phyloP scores from a whole-genome alignment of 73 alveolate species.

The Tetrahymena thermophila region DNA sequence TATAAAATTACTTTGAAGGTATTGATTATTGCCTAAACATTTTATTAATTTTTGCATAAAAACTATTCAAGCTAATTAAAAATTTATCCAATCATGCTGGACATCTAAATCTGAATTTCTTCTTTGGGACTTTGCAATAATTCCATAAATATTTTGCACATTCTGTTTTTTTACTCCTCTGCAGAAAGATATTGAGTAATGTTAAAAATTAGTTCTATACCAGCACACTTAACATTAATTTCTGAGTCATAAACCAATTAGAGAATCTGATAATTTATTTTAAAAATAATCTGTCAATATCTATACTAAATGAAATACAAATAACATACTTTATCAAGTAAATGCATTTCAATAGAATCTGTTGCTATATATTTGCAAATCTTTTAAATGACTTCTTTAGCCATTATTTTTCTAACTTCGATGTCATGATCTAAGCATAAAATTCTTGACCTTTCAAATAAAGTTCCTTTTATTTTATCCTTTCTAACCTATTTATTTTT shows the following conservation, averaged over 20 bases:
- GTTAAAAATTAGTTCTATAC: slow-evolving; percentile 22
- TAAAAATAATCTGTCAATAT: background rate
- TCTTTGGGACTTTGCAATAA: background rate
- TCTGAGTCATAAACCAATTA: slow-evolving; percentile 33
- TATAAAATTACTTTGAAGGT: background rate
- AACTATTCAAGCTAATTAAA: background rate
- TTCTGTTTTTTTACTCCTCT: slow-evolving; percentile 26
- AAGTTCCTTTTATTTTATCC: slow-evolving; percentile 25
- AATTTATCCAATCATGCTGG: slow-evolving; percentile 20
- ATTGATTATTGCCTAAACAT: background rate
- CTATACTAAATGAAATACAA: no score
- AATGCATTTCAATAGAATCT: slow-evolving; percentile 19
- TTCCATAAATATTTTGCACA: slow-evolving; percentile 25
- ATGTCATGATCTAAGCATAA: slow-evolving; percentile 32
- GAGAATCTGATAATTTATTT: background rate
- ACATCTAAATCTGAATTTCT: slow-evolving; percentile 17
- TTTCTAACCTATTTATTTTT: background rate
- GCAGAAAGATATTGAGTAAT: slow-evolving; percentile 20
- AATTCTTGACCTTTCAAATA: slow-evolving; percentile 29
- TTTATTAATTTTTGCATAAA: background rate
- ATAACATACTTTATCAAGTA: slow-evolving; percentile 14
- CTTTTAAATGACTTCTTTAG: slow-evolving; percentile 12
- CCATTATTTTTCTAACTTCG: slow-evolving; percentile 26
- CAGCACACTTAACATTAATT: background rate
- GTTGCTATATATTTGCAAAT: slow-evolving; percentile 6